phyloP scores from a whole-genome alignment of 1,284 basidiomycete species.

The Porogramme epimiltina region DNA sequence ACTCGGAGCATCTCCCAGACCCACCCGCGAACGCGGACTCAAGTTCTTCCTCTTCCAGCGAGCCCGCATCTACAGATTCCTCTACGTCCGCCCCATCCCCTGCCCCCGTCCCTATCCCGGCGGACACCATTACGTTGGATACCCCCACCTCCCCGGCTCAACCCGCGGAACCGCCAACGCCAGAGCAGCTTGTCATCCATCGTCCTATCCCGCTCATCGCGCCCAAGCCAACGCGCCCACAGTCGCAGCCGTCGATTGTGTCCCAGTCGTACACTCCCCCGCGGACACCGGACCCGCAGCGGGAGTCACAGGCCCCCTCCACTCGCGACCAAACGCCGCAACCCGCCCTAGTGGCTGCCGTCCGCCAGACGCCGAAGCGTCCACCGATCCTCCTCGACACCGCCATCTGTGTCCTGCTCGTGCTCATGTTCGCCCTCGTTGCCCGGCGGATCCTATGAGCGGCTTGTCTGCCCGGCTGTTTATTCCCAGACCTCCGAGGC shows the following conservation, averaged over 20 bases:
- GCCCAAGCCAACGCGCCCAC: slow-evolving; percentile 29
- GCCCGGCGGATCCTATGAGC: slow-evolving; percentile 56
- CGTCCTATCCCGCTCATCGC: slow-evolving; percentile 28
- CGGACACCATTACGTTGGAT: not conserved
- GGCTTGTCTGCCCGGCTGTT: too few species aligned
- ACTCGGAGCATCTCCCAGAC: slow-evolving; percentile 73
- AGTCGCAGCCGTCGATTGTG: slow-evolving; percentile 27
- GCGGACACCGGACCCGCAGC: slow-evolving; percentile 11
- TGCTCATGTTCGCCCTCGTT: slow-evolving; percentile 62
- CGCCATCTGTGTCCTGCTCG: slow-evolving; percentile 67
- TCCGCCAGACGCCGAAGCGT: slow-evolving; percentile 31
- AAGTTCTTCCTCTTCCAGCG: slow-evolving; percentile 6
- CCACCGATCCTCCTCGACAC: slow-evolving; percentile 70
- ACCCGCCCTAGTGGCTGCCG: slow-evolving; percentile 19
- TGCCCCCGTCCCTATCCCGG: slow-evolving; percentile 1
- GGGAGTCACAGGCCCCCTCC: not conserved
- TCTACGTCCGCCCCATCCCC: slow-evolving; percentile 2
- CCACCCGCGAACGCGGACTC: slow-evolving; percentile 33
- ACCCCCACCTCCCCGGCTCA: not conserved
- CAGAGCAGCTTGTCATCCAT: slow-evolving; percentile 5
- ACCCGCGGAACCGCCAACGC: slow-evolving; percentile 5
- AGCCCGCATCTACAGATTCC: slow-evolving; percentile 6
- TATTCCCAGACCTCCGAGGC: too few species aligned
- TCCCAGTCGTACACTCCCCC: slow-evolving; percentile 21
- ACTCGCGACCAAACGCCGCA: slow-evolving; percentile 17